Evolutionary conservation across 2,329 filamentous ascomycete species (phyloP).

Genomic region (Dothidotthia symphoricarpi): DNA sequence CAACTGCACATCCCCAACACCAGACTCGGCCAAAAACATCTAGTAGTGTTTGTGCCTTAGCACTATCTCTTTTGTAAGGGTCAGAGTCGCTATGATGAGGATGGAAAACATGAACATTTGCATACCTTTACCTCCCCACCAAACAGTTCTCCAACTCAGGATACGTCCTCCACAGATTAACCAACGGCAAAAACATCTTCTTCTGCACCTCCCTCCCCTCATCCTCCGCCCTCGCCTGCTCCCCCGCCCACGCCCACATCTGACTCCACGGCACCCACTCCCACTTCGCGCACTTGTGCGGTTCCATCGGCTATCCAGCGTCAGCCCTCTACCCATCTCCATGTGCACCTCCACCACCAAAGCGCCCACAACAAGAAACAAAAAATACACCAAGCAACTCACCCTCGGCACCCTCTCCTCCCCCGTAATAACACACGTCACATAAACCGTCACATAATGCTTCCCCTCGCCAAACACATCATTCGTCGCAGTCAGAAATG

Average conservation of each 20-base stretch:
- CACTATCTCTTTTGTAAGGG: no score
- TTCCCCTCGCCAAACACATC: slow-evolving; percentile 63
- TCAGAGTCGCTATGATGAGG: not conserved
- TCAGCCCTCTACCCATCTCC: slow-evolving; percentile 3
- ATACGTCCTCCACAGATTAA: slow-evolving; percentile 44
- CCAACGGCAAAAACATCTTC: slow-evolving; percentile 49
- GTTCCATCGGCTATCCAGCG: slow-evolving; percentile 41
- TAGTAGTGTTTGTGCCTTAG: no score
- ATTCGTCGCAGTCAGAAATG: slow-evolving; percentile 64
- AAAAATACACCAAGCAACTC: slow-evolving; percentile 24
- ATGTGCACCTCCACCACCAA: not conserved
- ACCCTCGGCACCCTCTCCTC: slow-evolving; percentile 55
- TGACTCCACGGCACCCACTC: slow-evolving; percentile 54
- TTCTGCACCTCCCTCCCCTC: slow-evolving; percentile 27
- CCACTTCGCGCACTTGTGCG: slow-evolving; percentile 57
- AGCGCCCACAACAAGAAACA: not conserved
- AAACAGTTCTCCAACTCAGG: slow-evolving; percentile 29
- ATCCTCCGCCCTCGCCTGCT: slow-evolving; percentile 32
- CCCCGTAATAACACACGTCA: slow-evolving; percentile 54
- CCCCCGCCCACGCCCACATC: slow-evolving; percentile 41
- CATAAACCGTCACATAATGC: slow-evolving; percentile 75
- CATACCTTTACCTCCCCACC: slow-evolving; percentile 5
- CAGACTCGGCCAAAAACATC: no score
- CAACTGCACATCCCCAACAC: not conserved
- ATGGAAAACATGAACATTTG: not conserved